Base-by-base conservation (phyloP, 805 yeast species). In the Ogataea pilisensis region DNA sequence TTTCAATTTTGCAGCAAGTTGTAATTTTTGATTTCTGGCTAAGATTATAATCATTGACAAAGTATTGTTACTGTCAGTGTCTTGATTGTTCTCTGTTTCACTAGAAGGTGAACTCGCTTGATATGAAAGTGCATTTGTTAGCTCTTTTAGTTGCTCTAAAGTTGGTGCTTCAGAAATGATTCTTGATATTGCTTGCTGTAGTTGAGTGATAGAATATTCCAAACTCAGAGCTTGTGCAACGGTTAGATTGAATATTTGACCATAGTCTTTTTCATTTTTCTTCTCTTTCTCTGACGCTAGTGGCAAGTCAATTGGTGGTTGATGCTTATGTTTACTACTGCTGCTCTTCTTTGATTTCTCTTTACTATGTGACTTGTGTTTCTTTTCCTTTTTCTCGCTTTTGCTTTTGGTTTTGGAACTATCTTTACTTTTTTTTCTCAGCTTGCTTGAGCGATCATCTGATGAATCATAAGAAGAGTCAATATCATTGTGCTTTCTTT, bases 91-190 rank as follows among this genome's bases (percentile, higher is more conserved):
- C n/a, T n/a, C n/a, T n/a, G n/a, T n/a, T n/a, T n/a, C n/a, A n/a
- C n/a, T n/a, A n/a, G n/a, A n/a, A n/a, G n/a, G n/a, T 51, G 13
- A 60, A 50, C n/a, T 21, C 13, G 37, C 11, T 29, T 41, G 31
- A 11, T 31, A 19, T n/a, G 35, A 30, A 17, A 42, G 41, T 16
- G 34, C 39, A 11, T 59, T 50, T 2, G 72, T 41, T 31, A 55
- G 61, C 46, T 31, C 51, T 42, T 52, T 65, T 44, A 69, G 72
- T 61, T 71, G 63, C 12, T 68, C 61, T 11, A 66, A 49, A 38
- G 73, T 72, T 3, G 88, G 88, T 1, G 87, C 72, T n/a, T 73
- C 72, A 4, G 70, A 65, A 2, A 82, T 42, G 16, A 85, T 69
- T 11, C 69, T 63, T 37, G 66, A 65, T 7, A 81, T 64, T 19